A percentile compares a stretch with the other conserved stretches of the same genome.
phyloP scores from a whole-genome alignment of 2,329 filamentous ascomycete genomes.

The Aspergillus transmontanensis region DNA sequence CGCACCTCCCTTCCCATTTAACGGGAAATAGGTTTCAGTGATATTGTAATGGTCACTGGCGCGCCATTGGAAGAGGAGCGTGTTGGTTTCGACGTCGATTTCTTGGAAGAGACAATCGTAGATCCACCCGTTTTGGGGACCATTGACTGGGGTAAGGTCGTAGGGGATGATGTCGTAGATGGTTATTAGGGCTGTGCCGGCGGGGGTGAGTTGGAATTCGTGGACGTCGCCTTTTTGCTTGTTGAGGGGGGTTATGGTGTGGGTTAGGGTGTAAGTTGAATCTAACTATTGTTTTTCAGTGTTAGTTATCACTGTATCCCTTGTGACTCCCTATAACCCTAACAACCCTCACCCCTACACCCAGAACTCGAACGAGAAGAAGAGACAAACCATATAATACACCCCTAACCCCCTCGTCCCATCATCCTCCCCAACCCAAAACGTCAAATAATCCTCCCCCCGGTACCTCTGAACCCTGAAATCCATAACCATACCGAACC shows the following conservation, averaged over 20 bases:
- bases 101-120: constrained; percentile 33
- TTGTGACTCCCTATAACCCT: too few species aligned
- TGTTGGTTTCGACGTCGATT: constrained; percentile 31
- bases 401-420: constrained; percentile 46
- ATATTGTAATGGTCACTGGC: constrained; percentile 26
- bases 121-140: constrained; percentile 31
- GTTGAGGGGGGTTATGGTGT: constrained; percentile 25
- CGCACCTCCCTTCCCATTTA: background rate
- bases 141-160: constrained; percentile 23
- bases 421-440: constrained; percentile 52
- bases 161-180: constrained; percentile 31
- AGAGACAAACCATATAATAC: constrained; percentile 31
- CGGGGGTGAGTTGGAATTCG: constrained; percentile 27
- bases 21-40: background rate
- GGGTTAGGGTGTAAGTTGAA: constrained; percentile 28
- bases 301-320: too few species aligned
- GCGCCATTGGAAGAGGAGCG: constrained; percentile 32
- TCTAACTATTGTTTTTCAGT: too few species aligned
- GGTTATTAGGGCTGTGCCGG: constrained; percentile 31
- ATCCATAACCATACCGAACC: constrained; percentile 47
- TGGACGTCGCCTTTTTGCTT: constrained; percentile 34
- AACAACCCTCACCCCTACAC: too few species aligned
- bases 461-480: constrained; percentile 50
- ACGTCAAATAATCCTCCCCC: constrained; percentile 49
- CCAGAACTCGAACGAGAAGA: background rate